Conservation (phyloP, 768 basidiomycete genomes). For the Crassisporium funariophilum region DNA sequence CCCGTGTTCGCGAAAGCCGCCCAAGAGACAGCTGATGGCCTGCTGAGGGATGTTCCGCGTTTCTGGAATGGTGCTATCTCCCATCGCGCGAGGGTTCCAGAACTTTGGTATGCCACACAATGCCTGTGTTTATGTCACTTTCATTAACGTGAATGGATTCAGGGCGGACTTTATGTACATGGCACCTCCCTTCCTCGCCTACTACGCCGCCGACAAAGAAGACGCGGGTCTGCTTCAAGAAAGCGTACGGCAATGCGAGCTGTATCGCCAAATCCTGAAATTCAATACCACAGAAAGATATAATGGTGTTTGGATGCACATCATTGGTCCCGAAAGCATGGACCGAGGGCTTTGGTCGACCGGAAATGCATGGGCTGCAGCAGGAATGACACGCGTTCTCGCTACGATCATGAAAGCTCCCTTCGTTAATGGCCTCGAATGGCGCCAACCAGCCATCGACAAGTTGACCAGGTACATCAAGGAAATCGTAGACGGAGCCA, state of each 20-base stretch:
- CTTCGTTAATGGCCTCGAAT: conserved; percentile 31
- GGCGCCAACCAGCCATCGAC: conserved; percentile 31
- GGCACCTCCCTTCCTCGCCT: conserved; percentile 54
- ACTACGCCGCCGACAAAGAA: conserved; percentile 41
- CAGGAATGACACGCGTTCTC: conserved; percentile 65
- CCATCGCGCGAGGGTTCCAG: conserved; percentile 39
- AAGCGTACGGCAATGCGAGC: conserved; percentile 39
- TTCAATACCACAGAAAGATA: conserved; percentile 34
- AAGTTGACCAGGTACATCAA: conserved; percentile 40
- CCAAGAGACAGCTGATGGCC: conserved; percentile 29
- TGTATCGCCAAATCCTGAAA: conserved; percentile 40
- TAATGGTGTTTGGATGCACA: conserved; percentile 44
- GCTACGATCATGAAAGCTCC: conserved; percentile 46
- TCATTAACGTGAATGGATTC: neutral
- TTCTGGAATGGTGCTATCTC: conserved; percentile 49
- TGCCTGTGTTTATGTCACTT: too few relatives aligned
- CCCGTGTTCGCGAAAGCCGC: conserved; percentile 36
- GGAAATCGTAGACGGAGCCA: conserved; percentile 48
- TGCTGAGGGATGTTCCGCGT: conserved; percentile 37
- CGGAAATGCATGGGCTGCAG: conserved; percentile 75
- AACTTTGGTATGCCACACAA: conserved; percentile 41
- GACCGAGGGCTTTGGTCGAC: conserved; percentile 51
- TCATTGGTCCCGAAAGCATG: conserved; percentile 38
- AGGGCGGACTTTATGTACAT: conserved; percentile 56
- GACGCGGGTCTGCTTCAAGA: conserved; percentile 38